A percentile compares a stretch with the other conserved stretches of the same genome.
phyloP scores from a whole-genome alignment of 176 grass and related monocot genomes.

The Paspalum vaginatum region DNA sequence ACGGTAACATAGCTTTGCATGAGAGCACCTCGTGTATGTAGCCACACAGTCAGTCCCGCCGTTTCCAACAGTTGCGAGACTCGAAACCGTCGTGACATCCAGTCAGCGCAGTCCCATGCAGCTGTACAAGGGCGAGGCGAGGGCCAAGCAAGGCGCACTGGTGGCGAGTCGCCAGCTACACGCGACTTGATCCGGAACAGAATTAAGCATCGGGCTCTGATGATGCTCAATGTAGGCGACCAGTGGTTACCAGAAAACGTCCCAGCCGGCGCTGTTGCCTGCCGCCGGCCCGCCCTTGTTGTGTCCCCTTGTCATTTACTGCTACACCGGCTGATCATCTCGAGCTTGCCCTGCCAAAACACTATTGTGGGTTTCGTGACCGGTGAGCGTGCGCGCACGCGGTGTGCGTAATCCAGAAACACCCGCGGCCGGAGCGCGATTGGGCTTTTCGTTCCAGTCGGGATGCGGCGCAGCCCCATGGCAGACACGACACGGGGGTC shows the following conservation, averaged over 20 bases:
- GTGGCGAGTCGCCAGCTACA: neutral
- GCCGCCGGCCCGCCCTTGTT: neutral
- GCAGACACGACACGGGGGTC: neutral
- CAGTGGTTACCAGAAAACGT: neutral
- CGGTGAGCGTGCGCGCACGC: neutral
- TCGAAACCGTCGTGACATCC: neutral
- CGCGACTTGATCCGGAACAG: neutral
- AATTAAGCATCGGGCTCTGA: neutral
- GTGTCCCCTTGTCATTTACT: neutral
- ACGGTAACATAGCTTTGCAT: too few species aligned
- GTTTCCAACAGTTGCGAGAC: neutral
- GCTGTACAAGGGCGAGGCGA: neutral
- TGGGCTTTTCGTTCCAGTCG: too few species aligned
- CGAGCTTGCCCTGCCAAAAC: neutral
- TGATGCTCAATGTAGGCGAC: conserved; percentile 22
- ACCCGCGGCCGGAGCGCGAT: too few species aligned
- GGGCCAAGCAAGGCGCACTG: conserved; percentile 15
- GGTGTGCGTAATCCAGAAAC: neutral
- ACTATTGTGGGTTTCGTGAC: neutral
- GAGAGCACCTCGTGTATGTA: neutral
- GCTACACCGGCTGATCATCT: neutral
- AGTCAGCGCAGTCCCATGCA: neutral
- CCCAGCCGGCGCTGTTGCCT: neutral
- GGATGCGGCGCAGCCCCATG: too few species aligned
- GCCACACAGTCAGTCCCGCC: neutral